Conservation (phyloP, 2,329 filamentous ascomycete species). For the Exophiala mesophila region DNA sequence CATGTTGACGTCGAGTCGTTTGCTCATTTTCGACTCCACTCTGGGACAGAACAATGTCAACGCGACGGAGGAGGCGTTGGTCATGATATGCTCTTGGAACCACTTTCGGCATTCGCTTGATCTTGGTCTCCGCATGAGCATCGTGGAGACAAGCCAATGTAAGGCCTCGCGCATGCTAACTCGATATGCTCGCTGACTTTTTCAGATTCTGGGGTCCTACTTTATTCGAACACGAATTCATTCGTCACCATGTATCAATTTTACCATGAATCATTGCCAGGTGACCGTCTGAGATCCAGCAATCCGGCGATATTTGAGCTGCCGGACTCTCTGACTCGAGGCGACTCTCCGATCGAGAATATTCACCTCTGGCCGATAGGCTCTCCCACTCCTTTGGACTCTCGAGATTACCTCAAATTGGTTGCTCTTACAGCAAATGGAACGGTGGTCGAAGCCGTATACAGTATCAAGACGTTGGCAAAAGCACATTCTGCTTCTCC, state of each 20-base stretch:
- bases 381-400: background rate
- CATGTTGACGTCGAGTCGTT: conserved; percentile 49
- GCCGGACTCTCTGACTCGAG: background rate
- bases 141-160: conserved; percentile 33
- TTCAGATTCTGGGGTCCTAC: conserved; percentile 34
- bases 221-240: conserved; percentile 38
- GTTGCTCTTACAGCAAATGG: background rate
- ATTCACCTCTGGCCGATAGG: background rate
- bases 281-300: background rate
- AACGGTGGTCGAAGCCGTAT: background rate
- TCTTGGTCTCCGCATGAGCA: conserved; percentile 42
- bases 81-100: conserved; percentile 42
- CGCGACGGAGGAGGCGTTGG: conserved; percentile 29
- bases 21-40: conserved; percentile 40
- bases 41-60: conserved; percentile 25
- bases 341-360: background rate
- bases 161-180: too few species aligned
- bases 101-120: conserved; percentile 54
- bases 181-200: conserved; percentile 1
- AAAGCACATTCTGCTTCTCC: background rate
- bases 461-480: background rate
- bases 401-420: background rate
- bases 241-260: conserved; percentile 34
- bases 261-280: background rate
- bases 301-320: conserved; percentile 16